Evolutionary conservation across 2,329 filamentous ascomycete genomes (phyloP).

Genomic region (Fusarium sp.): DNA sequence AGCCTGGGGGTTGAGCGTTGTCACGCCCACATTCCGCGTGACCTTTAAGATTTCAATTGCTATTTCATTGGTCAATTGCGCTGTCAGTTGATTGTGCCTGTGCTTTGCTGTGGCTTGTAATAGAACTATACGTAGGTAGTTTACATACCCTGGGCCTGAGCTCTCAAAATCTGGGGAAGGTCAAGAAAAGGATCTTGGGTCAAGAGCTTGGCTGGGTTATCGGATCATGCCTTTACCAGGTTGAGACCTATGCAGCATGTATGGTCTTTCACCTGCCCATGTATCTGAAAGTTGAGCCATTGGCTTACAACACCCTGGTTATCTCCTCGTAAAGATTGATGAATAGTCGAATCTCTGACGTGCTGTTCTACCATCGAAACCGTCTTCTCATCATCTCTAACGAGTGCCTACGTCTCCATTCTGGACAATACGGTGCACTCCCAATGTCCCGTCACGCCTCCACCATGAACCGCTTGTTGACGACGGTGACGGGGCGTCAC

Average conservation of each 20-base stretch:
- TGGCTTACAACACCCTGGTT: neutral
- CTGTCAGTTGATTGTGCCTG: neutral
- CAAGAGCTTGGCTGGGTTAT: neutral
- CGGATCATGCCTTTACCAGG: neutral
- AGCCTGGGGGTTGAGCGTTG: neutral
- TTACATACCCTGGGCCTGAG: conserved; percentile 3
- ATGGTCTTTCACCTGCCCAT: neutral
- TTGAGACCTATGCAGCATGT: neutral
- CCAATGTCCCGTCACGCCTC: neutral
- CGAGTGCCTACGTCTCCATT: neutral
- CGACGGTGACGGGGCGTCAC: conserved; percentile 17
- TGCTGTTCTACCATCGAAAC: conserved; percentile 11
- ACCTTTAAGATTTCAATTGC: neutral
- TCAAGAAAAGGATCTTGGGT: conserved; percentile 5
- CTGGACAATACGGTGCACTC: neutral
- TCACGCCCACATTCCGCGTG: conserved; percentile 8
- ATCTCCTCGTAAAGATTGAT: neutral
- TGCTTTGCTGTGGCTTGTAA: neutral
- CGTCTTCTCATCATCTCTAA: conserved; percentile 15
- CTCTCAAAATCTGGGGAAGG: conserved; percentile 1
- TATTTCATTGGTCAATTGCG: neutral
- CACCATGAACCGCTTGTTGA: conserved; percentile 8
- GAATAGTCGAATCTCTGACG: neutral
- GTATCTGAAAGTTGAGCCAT: neutral
- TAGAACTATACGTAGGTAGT: neutral